Evolutionary conservation across 371 early-diverging fungal species (phyloP).

Genomic region (Mucor ambiguus): DNA sequence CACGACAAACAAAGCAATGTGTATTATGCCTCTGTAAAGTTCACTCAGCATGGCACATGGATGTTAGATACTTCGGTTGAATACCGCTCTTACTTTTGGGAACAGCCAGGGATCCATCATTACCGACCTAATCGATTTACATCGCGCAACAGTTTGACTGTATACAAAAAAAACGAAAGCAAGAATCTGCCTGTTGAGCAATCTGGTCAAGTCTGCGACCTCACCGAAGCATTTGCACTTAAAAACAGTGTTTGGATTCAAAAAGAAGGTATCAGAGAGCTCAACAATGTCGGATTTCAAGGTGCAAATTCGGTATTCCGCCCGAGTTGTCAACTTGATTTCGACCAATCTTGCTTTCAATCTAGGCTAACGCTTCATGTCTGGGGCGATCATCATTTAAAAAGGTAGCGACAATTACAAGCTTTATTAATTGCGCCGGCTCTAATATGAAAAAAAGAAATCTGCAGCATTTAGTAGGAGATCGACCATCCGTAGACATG

Average conservation of each 20-base stretch:
- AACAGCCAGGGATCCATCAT: slow-evolving; percentile 32
- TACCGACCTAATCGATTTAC: slow-evolving; percentile 33
- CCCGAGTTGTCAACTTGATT: slow-evolving; percentile 1
- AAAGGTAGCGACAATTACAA: slow-evolving; percentile 16
- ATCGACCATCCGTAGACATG: slow-evolving; percentile 7
- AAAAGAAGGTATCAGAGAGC: background rate
- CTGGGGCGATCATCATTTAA: slow-evolving; percentile 38
- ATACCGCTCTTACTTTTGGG: slow-evolving; percentile 50
- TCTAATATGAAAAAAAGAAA: slow-evolving; percentile 2
- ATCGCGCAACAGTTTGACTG: slow-evolving; percentile 27
- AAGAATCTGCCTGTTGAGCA: background rate
- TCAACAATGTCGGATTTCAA: background rate
- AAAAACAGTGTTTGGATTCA: slow-evolving; percentile 4
- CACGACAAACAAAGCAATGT: slow-evolving; percentile 29
- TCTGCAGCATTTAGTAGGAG: slow-evolving; percentile 2
- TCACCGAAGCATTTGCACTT: background rate
- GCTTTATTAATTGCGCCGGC: background rate
- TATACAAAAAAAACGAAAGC: background rate
- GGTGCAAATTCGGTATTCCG: background rate
- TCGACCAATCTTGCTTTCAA: slow-evolving; percentile 12
- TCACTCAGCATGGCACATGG: slow-evolving; percentile 21
- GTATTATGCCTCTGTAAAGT: slow-evolving; percentile 34
- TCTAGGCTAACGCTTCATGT: slow-evolving; percentile 24
- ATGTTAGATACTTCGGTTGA: slow-evolving; percentile 32
- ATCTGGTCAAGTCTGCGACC: background rate